Conservation (phyloP, 164 flowering plant genomes). For the Vitis riparia region DNA sequence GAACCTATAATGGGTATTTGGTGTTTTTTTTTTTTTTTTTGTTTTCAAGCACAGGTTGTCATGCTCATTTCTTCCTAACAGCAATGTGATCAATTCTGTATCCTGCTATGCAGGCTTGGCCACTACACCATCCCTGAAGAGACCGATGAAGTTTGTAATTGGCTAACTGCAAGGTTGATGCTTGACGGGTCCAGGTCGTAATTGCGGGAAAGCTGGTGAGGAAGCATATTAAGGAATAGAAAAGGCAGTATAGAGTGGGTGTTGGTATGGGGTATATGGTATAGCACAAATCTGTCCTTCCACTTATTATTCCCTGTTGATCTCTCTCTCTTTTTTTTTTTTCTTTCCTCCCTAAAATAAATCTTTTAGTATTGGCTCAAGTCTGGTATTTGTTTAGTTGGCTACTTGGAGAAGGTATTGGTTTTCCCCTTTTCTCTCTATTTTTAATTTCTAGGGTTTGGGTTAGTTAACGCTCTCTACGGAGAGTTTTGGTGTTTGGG, state of each 20-base stretch:
- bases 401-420: no score
- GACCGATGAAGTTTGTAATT: constrained; percentile 85
- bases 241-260: constrained; percentile 11
- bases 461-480: no score
- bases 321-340: no score
- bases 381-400: no score
- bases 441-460: no score
- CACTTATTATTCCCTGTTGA: no score
- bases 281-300: constrained; percentile 17
- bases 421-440: no score
- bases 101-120: constrained; percentile 70
- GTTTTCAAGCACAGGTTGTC: not conserved
- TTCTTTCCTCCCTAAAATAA: no score
- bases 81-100: no score
- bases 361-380: no score
- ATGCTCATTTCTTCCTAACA: not conserved
- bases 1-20: constrained; percentile 60
- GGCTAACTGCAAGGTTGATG: constrained; percentile 66
- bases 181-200: constrained; percentile 53
- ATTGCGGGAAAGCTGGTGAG: not conserved
- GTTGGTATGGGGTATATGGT: constrained; percentile 35
- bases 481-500: no score
- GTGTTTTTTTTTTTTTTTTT: not conserved
- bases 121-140: constrained; percentile 91
- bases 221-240: constrained; percentile 1